Base-by-base conservation (phyloP, 345 rosid genomes). In the Boechera stricta region DNA sequence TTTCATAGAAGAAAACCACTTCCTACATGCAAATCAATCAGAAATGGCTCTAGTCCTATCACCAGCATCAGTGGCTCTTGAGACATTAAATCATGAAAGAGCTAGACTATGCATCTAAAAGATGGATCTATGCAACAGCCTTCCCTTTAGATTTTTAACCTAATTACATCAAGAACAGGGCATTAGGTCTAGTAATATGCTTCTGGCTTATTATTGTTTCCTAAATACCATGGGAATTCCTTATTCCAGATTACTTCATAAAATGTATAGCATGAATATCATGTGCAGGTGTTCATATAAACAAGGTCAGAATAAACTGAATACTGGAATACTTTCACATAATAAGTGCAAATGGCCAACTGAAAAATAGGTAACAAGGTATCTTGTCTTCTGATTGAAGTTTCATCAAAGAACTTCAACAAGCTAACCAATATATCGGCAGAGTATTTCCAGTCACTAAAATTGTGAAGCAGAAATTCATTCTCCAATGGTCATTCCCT, bases 101-200 rank as follows among this genome's bases (percentile, higher is more conserved):
- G 26, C 57, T 33, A 12, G 39, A 33, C 67, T 13, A 58, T 3
- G 38, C 5, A 7, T 59, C 61, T 33, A 15, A 21, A 13, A 52
- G 28, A 72, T 15, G 11, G 80, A 60, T 71, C 48, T 24, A 72
- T 7, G 54, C 54, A 47, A 2, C 58, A 48, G 67, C 12, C 63
- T 52, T 48, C 39, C 61, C 49, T 49, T 47, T 24, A 51, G 32
- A 16, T 63, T 63, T 62, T 29, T 16, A 51, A 29, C 33, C 2
- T 16, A 7, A 53, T 29, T 5, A 62, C 49, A 60, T 51, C 47
- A 36, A 45, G 5, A 64, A 64, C 69, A 8, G 41, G 12, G 55
- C 8, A 38, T 10, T 6, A 10, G 48, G 32, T 61, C 32, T 39
- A 21, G 48, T 10, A 36, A 61, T 38, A 38, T 39, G 66, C 65